Evolutionary conservation across 2,329 filamentous ascomycete species (phyloP).

Genomic region (Diaporthe capsici): DNA sequence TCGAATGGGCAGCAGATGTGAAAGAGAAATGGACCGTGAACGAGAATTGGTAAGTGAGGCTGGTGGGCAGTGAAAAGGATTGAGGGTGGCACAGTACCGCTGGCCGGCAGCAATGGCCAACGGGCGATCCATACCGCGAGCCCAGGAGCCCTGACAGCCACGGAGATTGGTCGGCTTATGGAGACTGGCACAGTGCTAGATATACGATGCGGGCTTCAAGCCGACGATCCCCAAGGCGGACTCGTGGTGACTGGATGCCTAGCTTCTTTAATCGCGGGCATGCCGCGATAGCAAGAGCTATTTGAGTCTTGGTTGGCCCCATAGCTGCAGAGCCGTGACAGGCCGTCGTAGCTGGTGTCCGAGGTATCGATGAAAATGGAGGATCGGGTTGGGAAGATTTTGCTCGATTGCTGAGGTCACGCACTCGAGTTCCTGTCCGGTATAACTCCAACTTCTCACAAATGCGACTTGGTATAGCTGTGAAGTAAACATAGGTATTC

Average conservation of each 20-base stretch:
- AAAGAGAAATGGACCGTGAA: conserved; percentile 12
- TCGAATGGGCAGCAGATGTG: conserved; percentile 4
- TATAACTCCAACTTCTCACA: neutral
- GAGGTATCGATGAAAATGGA: neutral
- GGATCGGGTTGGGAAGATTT: neutral
- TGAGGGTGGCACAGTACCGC: conserved; percentile 33
- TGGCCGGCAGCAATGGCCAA: conserved; percentile 18
- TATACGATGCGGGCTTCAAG: conserved; percentile 9
- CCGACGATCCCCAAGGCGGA: conserved; percentile 33
- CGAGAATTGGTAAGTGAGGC: neutral
- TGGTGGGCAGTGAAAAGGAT: conserved; percentile 24
- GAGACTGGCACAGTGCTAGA: conserved; percentile 37
- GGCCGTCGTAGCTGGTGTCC: neutral
- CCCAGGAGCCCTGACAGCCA: conserved; percentile 13
- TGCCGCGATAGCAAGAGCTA: conserved; percentile 23
- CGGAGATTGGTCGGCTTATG: conserved; percentile 33
- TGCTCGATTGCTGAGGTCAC: neutral
- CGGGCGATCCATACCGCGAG: conserved; percentile 6
- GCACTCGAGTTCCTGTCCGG: neutral
- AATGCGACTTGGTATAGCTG: neutral
- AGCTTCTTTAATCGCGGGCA: conserved; percentile 23
- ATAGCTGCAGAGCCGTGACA: conserved; percentile 10
- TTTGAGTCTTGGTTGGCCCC: conserved; percentile 18
- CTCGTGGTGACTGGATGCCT: conserved; percentile 14
- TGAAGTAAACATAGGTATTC: neutral